Percentiles rank a stretch among this genome's conserved stretches.
Evolutionary conservation across 305 asterid species (phyloP).

Genomic region (Fraxinus ornus): DNA sequence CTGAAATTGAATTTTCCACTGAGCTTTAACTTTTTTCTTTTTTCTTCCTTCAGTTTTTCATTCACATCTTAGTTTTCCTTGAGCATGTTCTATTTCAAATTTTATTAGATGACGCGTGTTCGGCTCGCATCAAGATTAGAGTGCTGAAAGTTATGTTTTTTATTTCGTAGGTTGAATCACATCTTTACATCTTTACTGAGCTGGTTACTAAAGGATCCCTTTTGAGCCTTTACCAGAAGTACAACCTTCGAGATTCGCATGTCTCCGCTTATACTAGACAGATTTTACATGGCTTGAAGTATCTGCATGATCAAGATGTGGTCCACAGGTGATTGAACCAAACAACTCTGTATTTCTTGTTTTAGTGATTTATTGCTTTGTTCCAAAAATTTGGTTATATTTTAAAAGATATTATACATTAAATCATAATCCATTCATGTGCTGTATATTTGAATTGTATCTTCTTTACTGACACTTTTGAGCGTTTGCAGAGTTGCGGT

Average conservation of each 20-base stretch:
- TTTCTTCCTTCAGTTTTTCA: no score
- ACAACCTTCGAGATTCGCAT: slow-evolving; percentile 66
- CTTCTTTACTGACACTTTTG: neutral
- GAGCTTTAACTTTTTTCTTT: no score
- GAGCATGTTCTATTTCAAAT: no score
- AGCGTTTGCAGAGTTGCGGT: neutral
- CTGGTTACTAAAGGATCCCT: slow-evolving; percentile 86
- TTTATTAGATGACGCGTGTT: no score
- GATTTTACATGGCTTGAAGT: slow-evolving; percentile 85
- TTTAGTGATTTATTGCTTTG: no score
- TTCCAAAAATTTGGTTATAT: neutral
- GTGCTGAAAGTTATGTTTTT: slow-evolving; percentile 11
- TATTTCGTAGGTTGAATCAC: slow-evolving; percentile 58
- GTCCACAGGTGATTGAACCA: slow-evolving; percentile 76
- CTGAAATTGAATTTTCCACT: no score
- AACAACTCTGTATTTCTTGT: neutral
- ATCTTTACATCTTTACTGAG: slow-evolving; percentile 89
- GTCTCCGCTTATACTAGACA: slow-evolving; percentile 87
- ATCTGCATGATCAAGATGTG: slow-evolving; percentile 76
- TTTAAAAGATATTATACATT: neutral
- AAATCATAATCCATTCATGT: neutral
- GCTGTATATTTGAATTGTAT: neutral
- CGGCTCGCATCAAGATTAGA: neutral
- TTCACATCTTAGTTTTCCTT: no score
- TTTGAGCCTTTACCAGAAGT: slow-evolving; percentile 70